Evolutionary conservation across 2,329 filamentous ascomycete species (phyloP), one percentile per base, ranked within the genome.

Genomic region (Davidsoniella eucalypti): DNA sequence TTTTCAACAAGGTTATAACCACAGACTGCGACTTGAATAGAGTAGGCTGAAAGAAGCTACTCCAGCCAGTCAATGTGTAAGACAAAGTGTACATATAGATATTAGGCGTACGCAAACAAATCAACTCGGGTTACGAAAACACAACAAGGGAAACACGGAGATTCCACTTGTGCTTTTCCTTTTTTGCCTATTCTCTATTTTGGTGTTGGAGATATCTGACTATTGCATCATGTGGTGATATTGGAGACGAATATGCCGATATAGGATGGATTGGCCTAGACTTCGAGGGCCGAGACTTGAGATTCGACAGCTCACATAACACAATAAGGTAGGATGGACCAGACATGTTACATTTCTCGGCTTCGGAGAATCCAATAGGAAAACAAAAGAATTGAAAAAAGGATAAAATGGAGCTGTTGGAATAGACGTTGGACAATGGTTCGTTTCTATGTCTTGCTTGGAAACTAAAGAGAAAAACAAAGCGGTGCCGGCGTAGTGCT

Each of bases 1-100:
- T 44, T 50, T 50, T 50, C 48, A 50, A 50, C 48, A 50, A 26
- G 25, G 29, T 33, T 33, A 33, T 39, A 49, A 21, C 47, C 26
- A 49, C 40, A 49, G 29, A 33, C 47, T 44, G 37, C 33, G 47
- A 41, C 10, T 23, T 39, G 43, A 14, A 37, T 23, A 49, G 40
- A 33, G 47, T 10, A 10, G 12, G 12, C 26, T 7, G n/a, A 12
- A 8, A 25, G 16, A 16, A 21, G 29, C 21, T 38, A 17, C 44
- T 37, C 29, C 14, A 16, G 33, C 33, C 26, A 49, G 47, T 33
- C 29, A 33, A 33, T 12, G 9, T 49, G 47, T 43, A 33, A 33
- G 37, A 43, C 18, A 33, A 50, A 44, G 26, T 23, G 21, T 23
- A 23, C 21, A 26, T 44, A 39, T 40, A 50, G 18, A 50, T 39